Base-by-base conservation (phyloP, 495 filamentous ascomycete species). In the Penicillium tannophilum region DNA sequence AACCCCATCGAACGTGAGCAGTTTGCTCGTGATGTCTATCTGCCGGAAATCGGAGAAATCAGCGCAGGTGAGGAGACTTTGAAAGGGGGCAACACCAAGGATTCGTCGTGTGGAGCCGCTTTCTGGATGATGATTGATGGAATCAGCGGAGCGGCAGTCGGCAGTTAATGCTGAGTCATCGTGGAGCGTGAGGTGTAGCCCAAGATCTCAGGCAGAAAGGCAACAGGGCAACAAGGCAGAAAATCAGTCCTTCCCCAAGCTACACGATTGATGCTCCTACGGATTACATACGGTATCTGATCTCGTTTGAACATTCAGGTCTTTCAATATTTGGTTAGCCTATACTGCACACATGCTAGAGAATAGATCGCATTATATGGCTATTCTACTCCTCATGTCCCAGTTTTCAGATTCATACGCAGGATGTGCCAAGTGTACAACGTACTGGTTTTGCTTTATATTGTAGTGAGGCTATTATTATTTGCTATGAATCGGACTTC, bases 31-130 rank as follows among this genome's bases (percentile, higher is more conserved):
- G 65, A 49, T 54, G 55, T 53, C 23, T 41, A 64, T 68, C 63
- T 71, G 75, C 76, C 77, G 77, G 73, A 77, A 78, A 78, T 79
- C 77, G 77, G 77, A 67, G 72, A 71, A 76, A 74, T 59, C 55
- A 51, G 16, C 52, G 10, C 46, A 47, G 52, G 31, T 41, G 53
- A 36, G 53, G 42, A 41, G 42, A 30, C 53, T 36, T 17, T n/a
- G 26, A 55, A 36, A 35, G 42, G 54, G 54, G 30, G 41, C 3
- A 46, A 35, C 24, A 46, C 26, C 52, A 44, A 41, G 49, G 39
- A 54, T 54, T 54, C 39, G 49, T 23, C 31, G 35, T 54, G 23
- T 44, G 52, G 52, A 20, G 35, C 35, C 11, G 19, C 8, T 30
- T 2, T 43, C 36, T 17, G 23, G 52, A 12, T 14, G 35, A 20